A percentile compares a stretch with the other conserved stretches of the same genome.
Conservation (phyloP, 805 yeast species). For the Zygoascus bituminiphila region DNA sequence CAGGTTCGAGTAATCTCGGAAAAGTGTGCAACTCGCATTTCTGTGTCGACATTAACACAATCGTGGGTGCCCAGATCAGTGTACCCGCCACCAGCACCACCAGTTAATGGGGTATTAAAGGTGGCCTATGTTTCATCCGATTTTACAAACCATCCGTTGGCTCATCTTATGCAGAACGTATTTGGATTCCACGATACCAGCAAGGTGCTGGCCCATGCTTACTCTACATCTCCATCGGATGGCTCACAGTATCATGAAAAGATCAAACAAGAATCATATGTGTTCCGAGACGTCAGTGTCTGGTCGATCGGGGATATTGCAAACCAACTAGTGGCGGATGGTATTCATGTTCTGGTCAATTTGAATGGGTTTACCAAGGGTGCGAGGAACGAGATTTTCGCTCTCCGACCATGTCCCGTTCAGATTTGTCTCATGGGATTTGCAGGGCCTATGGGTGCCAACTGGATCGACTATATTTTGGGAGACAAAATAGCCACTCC, state of each 20-base stretch:
- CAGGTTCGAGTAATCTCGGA: constrained; percentile 24
- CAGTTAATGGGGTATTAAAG: constrained; percentile 16
- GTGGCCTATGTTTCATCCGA: constrained; percentile 30
- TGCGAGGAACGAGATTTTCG: constrained; percentile 28
- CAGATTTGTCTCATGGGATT: constrained; percentile 29
- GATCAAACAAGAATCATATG: constrained; percentile 21
- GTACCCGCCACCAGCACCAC: constrained; percentile 27
- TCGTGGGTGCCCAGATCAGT: constrained; percentile 25
- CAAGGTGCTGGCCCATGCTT: constrained; percentile 22
- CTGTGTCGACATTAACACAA: constrained; percentile 19
- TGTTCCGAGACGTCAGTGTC: constrained; percentile 22
- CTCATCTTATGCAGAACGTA: constrained; percentile 30
- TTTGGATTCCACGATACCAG: constrained; percentile 26
- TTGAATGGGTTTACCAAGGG: constrained; percentile 30
- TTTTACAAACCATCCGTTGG: constrained; percentile 28
- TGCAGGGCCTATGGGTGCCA: constrained; percentile 28
- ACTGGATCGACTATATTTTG: constrained; percentile 26
- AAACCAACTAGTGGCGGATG: constrained; percentile 23
- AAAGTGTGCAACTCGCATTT: constrained; percentile 21
- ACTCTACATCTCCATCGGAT: constrained; percentile 25
- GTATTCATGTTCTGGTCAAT: constrained; percentile 27
- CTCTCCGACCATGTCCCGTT: constrained; percentile 27
- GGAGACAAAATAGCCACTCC: constrained; percentile 22
- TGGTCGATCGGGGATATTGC: constrained; percentile 22
- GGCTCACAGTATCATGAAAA: constrained; percentile 22